Percentiles rank a stretch among this genome's conserved stretches.
Conservation (phyloP, 2,329 filamentous ascomycete genomes). For the Aspergillus transmontanensis region DNA sequence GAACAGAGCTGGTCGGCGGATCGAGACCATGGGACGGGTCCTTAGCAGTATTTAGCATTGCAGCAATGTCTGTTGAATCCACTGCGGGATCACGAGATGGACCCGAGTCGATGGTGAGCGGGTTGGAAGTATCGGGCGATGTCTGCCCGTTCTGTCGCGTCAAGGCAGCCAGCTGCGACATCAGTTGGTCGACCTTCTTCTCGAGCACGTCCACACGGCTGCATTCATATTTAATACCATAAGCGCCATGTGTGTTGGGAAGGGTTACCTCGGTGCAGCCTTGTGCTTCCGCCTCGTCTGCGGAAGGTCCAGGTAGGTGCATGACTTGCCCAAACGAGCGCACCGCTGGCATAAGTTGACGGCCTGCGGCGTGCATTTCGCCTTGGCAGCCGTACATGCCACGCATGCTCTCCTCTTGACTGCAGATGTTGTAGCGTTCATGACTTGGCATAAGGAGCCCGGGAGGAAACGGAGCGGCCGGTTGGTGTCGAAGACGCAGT, state of each 20-base stretch:
- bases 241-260: neutral
- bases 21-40: neutral
- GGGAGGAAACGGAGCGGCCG: neutral
- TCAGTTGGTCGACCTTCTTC: neutral
- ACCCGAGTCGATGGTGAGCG: neutral
- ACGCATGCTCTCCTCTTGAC: conserved; percentile 28
- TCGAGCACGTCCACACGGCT: neutral
- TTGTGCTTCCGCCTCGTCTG: neutral
- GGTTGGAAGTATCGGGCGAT: neutral
- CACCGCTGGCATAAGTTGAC: conserved; percentile 25
- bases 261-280: neutral
- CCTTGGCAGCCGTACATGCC: conserved; percentile 25
- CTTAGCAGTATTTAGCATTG: neutral
- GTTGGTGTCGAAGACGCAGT: neutral
- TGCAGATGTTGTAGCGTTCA: neutral
- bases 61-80: neutral
- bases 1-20: neutral
- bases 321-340: neutral
- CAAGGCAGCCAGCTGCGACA: neutral
- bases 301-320: neutral
- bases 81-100: neutral
- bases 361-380: conserved; percentile 26
- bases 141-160: neutral
- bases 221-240: neutral
- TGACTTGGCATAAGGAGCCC: neutral